Percentiles rank a stretch among this genome's conserved stretches.
Evolutionary conservation across 176 grass and related monocot genomes (phyloP).

Genomic region (Melocanna baccifera): DNA sequence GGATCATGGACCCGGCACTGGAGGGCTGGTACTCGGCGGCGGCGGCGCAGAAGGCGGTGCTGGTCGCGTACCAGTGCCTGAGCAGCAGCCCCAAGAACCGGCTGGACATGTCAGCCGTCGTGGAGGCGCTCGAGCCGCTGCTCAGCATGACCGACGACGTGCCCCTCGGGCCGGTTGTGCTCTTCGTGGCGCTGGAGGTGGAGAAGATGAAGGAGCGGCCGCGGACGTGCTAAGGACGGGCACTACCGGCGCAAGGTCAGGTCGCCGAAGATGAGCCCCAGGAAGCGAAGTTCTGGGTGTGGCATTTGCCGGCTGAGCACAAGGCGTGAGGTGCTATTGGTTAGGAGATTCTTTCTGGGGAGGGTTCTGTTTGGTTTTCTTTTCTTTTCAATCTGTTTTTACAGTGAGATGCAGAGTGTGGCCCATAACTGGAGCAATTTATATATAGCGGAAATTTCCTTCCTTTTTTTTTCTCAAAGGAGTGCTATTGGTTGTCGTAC

Average conservation of each 20-base stretch:
- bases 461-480: neutral
- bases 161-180: conserved; percentile 46
- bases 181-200: conserved; percentile 47
- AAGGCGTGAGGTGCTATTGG: neutral
- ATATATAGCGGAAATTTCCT: neutral
- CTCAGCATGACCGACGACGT: conserved; percentile 52
- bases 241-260: conserved; percentile 30
- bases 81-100: conserved; percentile 70
- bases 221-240: conserved; percentile 19
- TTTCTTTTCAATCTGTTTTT: conserved; percentile 3
- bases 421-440: conserved; percentile 29
- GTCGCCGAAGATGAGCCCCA: conserved; percentile 39
- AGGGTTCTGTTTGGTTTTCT: neutral
- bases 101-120: conserved; percentile 73
- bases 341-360: too few relatives aligned
- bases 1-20: conserved; percentile 70
- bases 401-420: conserved; percentile 53
- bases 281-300: conserved; percentile 61
- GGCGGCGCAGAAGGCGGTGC: conserved; percentile 64
- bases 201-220: conserved; percentile 36
- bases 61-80: conserved; percentile 72
- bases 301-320: conserved; percentile 42
- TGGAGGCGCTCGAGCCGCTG: conserved; percentile 74
- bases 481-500: too few relatives aligned
- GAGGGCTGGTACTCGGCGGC: conserved; percentile 69